Percentiles rank a stretch among this genome's conserved stretches.
These are phyloP conservation scores for Xylariales sp. DNA, from an alignment of 2,329 filamentous ascomycete species.

Conservation along the genomic window DNA sequence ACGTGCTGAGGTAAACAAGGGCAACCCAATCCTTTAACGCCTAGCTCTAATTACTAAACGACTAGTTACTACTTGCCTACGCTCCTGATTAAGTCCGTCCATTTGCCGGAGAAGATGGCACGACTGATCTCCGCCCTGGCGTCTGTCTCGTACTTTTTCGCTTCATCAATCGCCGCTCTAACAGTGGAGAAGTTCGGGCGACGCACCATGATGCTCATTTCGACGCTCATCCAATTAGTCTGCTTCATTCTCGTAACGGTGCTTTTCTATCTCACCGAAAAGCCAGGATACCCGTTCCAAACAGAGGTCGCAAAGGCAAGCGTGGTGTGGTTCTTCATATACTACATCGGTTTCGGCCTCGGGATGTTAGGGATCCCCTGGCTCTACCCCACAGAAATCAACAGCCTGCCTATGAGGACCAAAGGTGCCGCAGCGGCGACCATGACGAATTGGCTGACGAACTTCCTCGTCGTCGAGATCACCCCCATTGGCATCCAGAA, in stretches of 20 bases:
- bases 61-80: slow-evolving; percentile 54
- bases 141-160: slow-evolving; percentile 45
- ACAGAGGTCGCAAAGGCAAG: slow-evolving; percentile 45
- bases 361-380: slow-evolving; percentile 54
- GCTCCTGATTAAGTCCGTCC: slow-evolving; percentile 63
- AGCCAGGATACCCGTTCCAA: slow-evolving; percentile 37
- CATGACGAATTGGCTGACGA: slow-evolving; percentile 53
- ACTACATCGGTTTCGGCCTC: slow-evolving; percentile 49
- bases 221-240: slow-evolving; percentile 44
- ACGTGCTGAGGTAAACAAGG: slow-evolving; percentile 30
- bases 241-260: slow-evolving; percentile 49
- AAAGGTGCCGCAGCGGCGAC: slow-evolving; percentile 53
- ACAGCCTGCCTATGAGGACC: slow-evolving; percentile 54
- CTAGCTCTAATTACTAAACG: not conserved
- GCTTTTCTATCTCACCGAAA: slow-evolving; percentile 43
- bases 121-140: slow-evolving; percentile 63
- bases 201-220: slow-evolving; percentile 49
- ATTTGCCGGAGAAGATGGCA: slow-evolving; percentile 60
- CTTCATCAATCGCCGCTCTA: slow-evolving; percentile 44
- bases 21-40: not conserved
- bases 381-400: slow-evolving; percentile 57
- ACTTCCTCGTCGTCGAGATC: slow-evolving; percentile 50
- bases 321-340: slow-evolving; percentile 50
- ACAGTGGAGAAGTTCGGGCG: slow-evolving; percentile 49
- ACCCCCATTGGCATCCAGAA: slow-evolving; percentile 52